phyloP scores from a whole-genome alignment of 2,329 filamentous ascomycete species.

The Cladosporium velox region DNA sequence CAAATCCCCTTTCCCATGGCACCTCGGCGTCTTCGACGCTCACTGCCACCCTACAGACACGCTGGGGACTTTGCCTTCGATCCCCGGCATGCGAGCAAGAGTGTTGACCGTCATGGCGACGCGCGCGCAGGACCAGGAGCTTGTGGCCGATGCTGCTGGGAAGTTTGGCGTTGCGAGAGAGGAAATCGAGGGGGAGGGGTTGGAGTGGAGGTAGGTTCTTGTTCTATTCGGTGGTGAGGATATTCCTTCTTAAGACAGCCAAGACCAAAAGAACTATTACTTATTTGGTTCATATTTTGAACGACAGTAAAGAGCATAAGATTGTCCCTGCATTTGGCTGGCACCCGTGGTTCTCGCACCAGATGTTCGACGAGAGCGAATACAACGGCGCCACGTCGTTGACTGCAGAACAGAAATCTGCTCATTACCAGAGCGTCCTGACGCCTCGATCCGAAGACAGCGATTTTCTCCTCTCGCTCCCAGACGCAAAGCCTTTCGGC shows the following conservation, averaged over 20 bases:
- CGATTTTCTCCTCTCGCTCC: slow-evolving; percentile 55
- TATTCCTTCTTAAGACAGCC: too few relatives aligned
- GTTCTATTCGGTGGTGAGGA: too few relatives aligned
- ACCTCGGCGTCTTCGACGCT: slow-evolving; percentile 71
- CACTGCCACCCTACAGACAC: slow-evolving; percentile 86
- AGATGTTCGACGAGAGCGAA: slow-evolving; percentile 64
- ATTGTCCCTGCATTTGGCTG: slow-evolving; percentile 77
- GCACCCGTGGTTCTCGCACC: slow-evolving; percentile 85
- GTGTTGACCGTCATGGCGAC: slow-evolving; percentile 76
- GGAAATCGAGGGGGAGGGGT: slow-evolving; percentile 24
- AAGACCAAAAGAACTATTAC: background rate
- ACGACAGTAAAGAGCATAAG: slow-evolving; percentile 40
- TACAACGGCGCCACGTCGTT: slow-evolving; percentile 38
- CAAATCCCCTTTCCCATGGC: slow-evolving; percentile 61
- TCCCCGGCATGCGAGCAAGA: slow-evolving; percentile 66
- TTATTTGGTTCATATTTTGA: background rate
- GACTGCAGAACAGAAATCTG: slow-evolving; percentile 47
- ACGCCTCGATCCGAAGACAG: slow-evolving; percentile 56
- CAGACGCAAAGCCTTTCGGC: slow-evolving; percentile 62
- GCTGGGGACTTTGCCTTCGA: slow-evolving; percentile 60
- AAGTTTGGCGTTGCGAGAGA: slow-evolving; percentile 50
- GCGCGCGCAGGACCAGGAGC: slow-evolving; percentile 70
- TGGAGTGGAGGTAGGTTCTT: slow-evolving; percentile 36
- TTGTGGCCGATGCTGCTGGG: slow-evolving; percentile 65
- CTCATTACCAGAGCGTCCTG: slow-evolving; percentile 69